Evolutionary conservation across 2,329 filamentous ascomycete species (phyloP), one percentile per base, ranked within the genome.

Genomic region (Penicillium sp.): DNA sequence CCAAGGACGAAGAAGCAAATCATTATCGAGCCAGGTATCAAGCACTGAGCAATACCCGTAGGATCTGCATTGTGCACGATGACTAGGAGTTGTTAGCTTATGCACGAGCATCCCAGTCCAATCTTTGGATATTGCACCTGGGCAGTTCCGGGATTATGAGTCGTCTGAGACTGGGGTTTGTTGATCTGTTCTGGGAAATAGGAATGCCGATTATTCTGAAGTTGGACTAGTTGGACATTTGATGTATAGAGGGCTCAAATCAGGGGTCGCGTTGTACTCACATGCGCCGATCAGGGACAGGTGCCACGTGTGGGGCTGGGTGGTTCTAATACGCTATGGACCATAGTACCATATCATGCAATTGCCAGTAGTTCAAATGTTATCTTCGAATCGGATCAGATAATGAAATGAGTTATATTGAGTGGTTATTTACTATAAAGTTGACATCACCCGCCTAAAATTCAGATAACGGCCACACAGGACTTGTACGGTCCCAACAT

Each of bases 201-300:
- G 11, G 12, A 12, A 35, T 48, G 45, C 18, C 5, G 26, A 46
- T 48, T 48, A 12, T n/a, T 22, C 29, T 48, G 4, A 20, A 48
- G 29, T 26, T 26, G 29, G 29, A 23, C 11, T 48, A 37, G 29
- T 37, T 18, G n/a, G 23, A 9, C 11, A 23, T 45, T 45, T 29
- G 44, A 14, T 44, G 47, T 42, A 27, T 45, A 47, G 43, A 9
- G 29, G 49, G 49, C 55, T 42, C 57, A 57, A 60, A 60, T 60
- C 57, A 60, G 52, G 41, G 22, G 46, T 14, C 27, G 29, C 25
- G 25, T 3, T 44, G 46, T 35, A 25, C 52, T 53, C 55, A 60
- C 55, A 58, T 58, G 57, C 41, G 47, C 20, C 26, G 52, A 57
- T 56, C 57, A 56, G 35, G 23, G 35, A 50, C 47, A 3, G 25